Conservation (phyloP, 2,329 filamentous ascomycete species). For the Neodidymelliopsis sp. region DNA sequence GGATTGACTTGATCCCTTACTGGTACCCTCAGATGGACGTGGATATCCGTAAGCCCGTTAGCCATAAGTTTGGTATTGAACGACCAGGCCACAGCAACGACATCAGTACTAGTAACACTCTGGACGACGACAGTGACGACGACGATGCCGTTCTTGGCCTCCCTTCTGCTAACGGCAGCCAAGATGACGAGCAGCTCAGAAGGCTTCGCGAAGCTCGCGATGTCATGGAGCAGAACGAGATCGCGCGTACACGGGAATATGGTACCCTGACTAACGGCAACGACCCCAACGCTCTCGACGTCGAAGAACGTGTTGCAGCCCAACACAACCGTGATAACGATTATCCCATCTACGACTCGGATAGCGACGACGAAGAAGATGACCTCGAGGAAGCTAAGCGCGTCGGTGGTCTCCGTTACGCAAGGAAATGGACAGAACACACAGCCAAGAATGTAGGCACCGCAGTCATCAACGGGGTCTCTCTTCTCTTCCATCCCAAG, state of each 20-base stretch:
- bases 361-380: slow-evolving; percentile 80
- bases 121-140: slow-evolving; percentile 77
- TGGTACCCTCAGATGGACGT: slow-evolving; percentile 99
- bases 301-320: slow-evolving; percentile 82
- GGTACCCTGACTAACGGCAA: slow-evolving; percentile 50
- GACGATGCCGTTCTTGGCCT: slow-evolving; percentile 50
- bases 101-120: slow-evolving; percentile 78
- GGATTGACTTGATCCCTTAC: slow-evolving; percentile 90
- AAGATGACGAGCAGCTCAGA: slow-evolving; percentile 55
- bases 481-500: slow-evolving; percentile 50
- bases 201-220: slow-evolving; percentile 60
- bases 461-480: slow-evolving; percentile 35
- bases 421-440: slow-evolving; percentile 59
- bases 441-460: slow-evolving; percentile 59
- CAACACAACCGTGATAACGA: slow-evolving; percentile 72
- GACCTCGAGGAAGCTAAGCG: slow-evolving; percentile 79
- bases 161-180: slow-evolving; percentile 37
- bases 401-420: slow-evolving; percentile 79
- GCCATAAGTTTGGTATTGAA: slow-evolving; percentile 89
- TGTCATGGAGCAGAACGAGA: slow-evolving; percentile 59
- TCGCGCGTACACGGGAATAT: slow-evolving; percentile 58
- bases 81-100: slow-evolving; percentile 77
- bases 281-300: slow-evolving; percentile 64
- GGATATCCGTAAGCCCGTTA: slow-evolving; percentile 92
- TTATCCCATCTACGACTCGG: slow-evolving; percentile 90